Base-by-base conservation (phyloP, 352 stramenopile species). In the Globisporangium nagaii region DNA sequence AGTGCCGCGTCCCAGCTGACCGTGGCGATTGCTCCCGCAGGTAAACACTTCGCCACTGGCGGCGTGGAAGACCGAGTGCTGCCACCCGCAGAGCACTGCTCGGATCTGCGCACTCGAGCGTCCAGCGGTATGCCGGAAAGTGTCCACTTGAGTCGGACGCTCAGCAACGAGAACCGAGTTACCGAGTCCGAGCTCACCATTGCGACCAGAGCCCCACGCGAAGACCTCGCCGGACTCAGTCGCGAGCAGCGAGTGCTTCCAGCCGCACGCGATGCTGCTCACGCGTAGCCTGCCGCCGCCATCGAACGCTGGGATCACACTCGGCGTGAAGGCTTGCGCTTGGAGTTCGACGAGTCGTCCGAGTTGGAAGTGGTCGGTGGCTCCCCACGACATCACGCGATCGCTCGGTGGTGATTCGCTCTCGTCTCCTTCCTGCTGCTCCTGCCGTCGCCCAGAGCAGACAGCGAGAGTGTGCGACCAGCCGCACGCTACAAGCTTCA, bases 1-100 rank as follows among this genome's bases (percentile, higher is more conserved):
- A 27, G 4, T 37, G 34, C 22, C 22, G 34, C 55, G 54, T 2
- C 79, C 84, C 28, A 94, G 63, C 47, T 94, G 84, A 0, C 79
- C 77, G 56, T 94, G 84, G 0, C 80, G 76, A 56, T 92, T 94
- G 66, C 71, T 89, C 28, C 81, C 84, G 35, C 77, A 90, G 9
- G 71, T 70, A 36, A 73, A 81, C 0, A 91, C 62, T 12, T 71
- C 51, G 8, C 70, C 63, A n/a, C 41, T 56, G 0, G 11, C 36
- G 2, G 66, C 65, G 11, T 71, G 66, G 46, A 94, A 84, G 1
- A 88, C 58, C 3, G 84, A 89, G 49, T 94, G 81, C 50, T 94
- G 77, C 84, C 81, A 94, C 0, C 84, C 84, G 48, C 84, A 94
- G 17, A 70, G 77, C 10, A 92, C 81, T 5, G 22, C 27, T 2